A percentile compares a stretch with the other conserved stretches of the same genome.
These are phyloP conservation scores for Penicillium olsonii DNA, from an alignment of 2,329 filamentous ascomycete genomes.

Conservation along the genomic window DNA sequence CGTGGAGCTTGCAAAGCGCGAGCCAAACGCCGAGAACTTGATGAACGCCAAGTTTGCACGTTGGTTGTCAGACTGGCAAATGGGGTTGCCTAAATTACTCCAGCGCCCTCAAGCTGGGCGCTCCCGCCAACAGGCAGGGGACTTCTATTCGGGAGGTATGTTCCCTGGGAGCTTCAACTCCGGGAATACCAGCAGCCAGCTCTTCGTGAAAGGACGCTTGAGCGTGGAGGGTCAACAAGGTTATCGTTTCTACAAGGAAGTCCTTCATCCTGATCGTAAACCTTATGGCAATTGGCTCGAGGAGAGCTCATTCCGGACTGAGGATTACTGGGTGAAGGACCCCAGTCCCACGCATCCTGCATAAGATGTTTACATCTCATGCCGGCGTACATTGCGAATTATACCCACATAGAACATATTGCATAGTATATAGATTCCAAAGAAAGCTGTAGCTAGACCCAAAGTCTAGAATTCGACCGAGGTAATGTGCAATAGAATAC, in stretches of 20 bases:
- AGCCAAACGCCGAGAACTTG: conserved; percentile 1
- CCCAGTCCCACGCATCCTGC: not conserved
- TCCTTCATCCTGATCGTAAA: conserved; percentile 20
- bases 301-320: conserved; percentile 19
- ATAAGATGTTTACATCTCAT: not conserved
- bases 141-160: no score
- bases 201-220: conserved; percentile 31
- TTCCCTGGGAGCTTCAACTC: no score
- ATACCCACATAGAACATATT: conserved; percentile 7
- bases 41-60: conserved; percentile 28
- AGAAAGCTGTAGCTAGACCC: not conserved
- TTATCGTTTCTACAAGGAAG: conserved; percentile 27
- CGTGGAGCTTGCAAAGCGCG: conserved; percentile 2
- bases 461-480: not conserved
- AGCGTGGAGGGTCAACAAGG: conserved; percentile 22
- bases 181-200: no score
- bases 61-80: conserved; percentile 41
- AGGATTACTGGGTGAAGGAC: conserved; percentile 17
- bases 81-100: conserved; percentile 30
- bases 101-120: conserved; percentile 9
- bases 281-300: conserved; percentile 27
- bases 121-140: no score
- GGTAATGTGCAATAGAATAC: not conserved
- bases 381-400: conserved; percentile 1
- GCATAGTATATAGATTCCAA: not conserved